phyloP scores from a whole-genome alignment of 1,139 yeast genomes.

The Saccharomyces hybrid region DNA sequence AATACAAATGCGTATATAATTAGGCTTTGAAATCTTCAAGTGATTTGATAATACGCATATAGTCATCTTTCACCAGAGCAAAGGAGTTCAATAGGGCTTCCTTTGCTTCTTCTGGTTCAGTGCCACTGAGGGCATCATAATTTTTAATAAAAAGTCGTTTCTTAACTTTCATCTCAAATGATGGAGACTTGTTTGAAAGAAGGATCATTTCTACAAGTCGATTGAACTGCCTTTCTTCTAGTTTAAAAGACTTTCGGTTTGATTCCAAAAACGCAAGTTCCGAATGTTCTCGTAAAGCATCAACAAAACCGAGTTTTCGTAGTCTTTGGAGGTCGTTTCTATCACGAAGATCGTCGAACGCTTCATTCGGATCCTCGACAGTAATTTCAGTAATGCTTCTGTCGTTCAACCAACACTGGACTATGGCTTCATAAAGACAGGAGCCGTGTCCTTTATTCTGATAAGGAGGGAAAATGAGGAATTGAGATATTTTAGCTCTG shows the following conservation, averaged over 20 bases:
- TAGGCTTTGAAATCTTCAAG: background rate
- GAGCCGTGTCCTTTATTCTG: slow-evolving; percentile 70
- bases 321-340: slow-evolving; percentile 64
- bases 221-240: slow-evolving; percentile 72
- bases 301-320: slow-evolving; percentile 29
- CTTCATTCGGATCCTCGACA: slow-evolving; percentile 93
- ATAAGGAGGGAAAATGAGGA: slow-evolving; percentile 72
- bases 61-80: slow-evolving; percentile 62
- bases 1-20: no score
- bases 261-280: slow-evolving; percentile 39
- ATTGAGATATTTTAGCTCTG: slow-evolving; percentile 82
- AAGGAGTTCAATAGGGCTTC: slow-evolving; percentile 76
- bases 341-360: slow-evolving; percentile 86
- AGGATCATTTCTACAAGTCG: slow-evolving; percentile 72
- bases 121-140: slow-evolving; percentile 61
- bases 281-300: slow-evolving; percentile 12
- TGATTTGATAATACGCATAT: slow-evolving; percentile 36
- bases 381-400: slow-evolving; percentile 60
- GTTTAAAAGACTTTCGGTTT: slow-evolving; percentile 40
- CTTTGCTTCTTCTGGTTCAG: slow-evolving; percentile 51
- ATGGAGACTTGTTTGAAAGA: slow-evolving; percentile 36
- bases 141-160: slow-evolving; percentile 68
- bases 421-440: slow-evolving; percentile 50
- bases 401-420: slow-evolving; percentile 49
- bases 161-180: slow-evolving; percentile 54